Evolutionary conservation across 2,329 filamentous ascomycete genomes (phyloP).

Genomic region (Periconia sp.): DNA sequence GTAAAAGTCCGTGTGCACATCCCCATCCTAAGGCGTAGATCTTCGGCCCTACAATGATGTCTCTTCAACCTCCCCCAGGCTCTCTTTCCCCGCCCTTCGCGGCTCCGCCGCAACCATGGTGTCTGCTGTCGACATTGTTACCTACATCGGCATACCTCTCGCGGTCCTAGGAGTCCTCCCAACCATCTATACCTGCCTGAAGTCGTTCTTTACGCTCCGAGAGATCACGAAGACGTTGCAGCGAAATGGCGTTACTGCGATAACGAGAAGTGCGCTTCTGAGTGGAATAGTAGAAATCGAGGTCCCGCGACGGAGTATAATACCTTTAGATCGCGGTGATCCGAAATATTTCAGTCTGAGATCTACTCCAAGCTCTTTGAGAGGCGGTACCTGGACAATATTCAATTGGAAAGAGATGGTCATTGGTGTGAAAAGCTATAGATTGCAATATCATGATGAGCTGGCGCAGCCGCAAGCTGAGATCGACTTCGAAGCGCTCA

Average conservation of each 20-base stretch:
- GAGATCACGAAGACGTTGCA: conserved; percentile 66
- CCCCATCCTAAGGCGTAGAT: too few species aligned
- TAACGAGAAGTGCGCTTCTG: conserved; percentile 68
- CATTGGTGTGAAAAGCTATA: conserved; percentile 67
- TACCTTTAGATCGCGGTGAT: conserved; percentile 63
- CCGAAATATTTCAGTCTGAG: conserved; percentile 65
- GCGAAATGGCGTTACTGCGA: conserved; percentile 61
- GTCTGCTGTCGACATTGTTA: conserved; percentile 32
- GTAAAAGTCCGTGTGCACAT: not conserved
- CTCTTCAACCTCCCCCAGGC: not conserved
- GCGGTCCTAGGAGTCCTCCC: conserved; percentile 68
- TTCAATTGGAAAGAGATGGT: conserved; percentile 71
- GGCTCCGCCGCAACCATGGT: conserved; percentile 1
- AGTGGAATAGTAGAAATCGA: conserved; percentile 72
- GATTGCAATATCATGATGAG: conserved; percentile 65
- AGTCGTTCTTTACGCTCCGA: conserved; percentile 65
- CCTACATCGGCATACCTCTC: conserved; percentile 55
- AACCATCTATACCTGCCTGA: conserved; percentile 69
- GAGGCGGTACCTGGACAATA: conserved; percentile 68
- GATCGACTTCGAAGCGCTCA: conserved; percentile 64
- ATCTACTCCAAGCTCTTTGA: conserved; percentile 58
- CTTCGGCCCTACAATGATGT: too few species aligned
- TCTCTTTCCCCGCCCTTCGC: not conserved
- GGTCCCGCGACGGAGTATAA: conserved; percentile 68
- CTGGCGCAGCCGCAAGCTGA: conserved; percentile 56